These are phyloP conservation scores for Vachellia collinsii DNA, from an alignment of 306 rosid genomes.

Conservation along the genomic window DNA sequence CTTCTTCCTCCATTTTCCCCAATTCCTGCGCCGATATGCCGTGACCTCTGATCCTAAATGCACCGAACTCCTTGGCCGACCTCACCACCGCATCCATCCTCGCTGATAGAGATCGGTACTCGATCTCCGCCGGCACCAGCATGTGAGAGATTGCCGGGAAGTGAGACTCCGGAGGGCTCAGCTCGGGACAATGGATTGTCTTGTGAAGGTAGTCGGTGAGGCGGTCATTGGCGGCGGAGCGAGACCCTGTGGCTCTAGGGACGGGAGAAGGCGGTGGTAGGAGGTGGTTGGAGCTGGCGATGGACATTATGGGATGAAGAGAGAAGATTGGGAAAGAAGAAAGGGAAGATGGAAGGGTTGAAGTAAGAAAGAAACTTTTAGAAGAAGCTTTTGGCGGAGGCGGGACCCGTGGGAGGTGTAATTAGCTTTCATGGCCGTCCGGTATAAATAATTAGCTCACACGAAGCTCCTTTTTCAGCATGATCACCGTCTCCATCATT, in stretches of 20 bases:
- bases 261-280: constrained; percentile 60
- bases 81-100: constrained; percentile 27
- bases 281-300: background rate
- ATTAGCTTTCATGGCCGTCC: background rate
- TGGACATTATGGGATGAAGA: background rate
- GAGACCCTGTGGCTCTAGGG: constrained; percentile 56
- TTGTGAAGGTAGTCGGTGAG: constrained; percentile 48
- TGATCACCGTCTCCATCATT: background rate
- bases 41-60: constrained; percentile 50
- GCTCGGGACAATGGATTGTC: constrained; percentile 44
- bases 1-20: constrained; percentile 37
- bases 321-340: background rate
- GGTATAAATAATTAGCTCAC: no score
- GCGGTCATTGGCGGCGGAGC: constrained; percentile 52
- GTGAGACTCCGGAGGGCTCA: constrained; percentile 37
- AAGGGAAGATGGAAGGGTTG: background rate
- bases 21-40: constrained; percentile 50
- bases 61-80: constrained; percentile 48
- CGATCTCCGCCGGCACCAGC: constrained; percentile 36
- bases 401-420: background rate
- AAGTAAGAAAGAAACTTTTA: background rate
- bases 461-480: background rate
- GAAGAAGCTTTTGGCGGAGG: background rate
- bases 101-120: constrained; percentile 38
- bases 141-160: background rate